Evolutionary conservation across 73 alveolate genomes (phyloP), one percentile per base, ranked within the genome.

Genomic region (Tetrahymena borealis): DNA sequence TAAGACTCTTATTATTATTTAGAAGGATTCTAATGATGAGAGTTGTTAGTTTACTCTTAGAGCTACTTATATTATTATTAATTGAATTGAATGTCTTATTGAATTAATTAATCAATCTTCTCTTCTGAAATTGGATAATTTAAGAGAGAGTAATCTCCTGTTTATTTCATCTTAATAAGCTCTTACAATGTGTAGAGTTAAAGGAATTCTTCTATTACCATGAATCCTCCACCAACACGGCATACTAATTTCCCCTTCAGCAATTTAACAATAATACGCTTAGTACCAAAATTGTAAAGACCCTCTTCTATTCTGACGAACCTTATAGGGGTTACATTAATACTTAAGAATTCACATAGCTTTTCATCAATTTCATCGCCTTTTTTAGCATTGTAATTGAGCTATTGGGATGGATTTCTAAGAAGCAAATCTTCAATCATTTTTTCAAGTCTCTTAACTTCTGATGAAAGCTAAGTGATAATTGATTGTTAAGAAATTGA

Each of bases 221-320:
- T 95, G 91, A 91, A 94, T 20, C 98, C 98, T 36, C 98, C 98
- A 28, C 98, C 98, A 11, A 95, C 98, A 78, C 96, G 78, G 91
- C 94, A 94, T 1, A 95, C 96, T 7, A 95, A 91, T 90, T 94
- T 94, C 4, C 96, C 96, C 31, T 94, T 95, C 38, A 95, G 78
- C 32, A 94, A 91, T 91, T 95, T 95, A 15, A 96, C 98, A 39
- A 90, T 91, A 31, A 95, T 94, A 91, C 94, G 94, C 38, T 95
- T 94, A 3, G 96, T 94, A 35, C 98, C 98, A 94, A 94, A 95
- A 77, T 94, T 90, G 78, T 95, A 95, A 94, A 94, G 91, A 11
- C 98, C 98, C 10, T 94, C 95, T 20, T 96, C 96, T 5, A 95
- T 78, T 90, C 94, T 95, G 78, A 90, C 94, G 24, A 94, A 79